These are phyloP conservation scores for Macrophomina pseudophaseolina DNA, from an alignment of 2,329 filamentous ascomycete genomes.

Conservation along the genomic window DNA sequence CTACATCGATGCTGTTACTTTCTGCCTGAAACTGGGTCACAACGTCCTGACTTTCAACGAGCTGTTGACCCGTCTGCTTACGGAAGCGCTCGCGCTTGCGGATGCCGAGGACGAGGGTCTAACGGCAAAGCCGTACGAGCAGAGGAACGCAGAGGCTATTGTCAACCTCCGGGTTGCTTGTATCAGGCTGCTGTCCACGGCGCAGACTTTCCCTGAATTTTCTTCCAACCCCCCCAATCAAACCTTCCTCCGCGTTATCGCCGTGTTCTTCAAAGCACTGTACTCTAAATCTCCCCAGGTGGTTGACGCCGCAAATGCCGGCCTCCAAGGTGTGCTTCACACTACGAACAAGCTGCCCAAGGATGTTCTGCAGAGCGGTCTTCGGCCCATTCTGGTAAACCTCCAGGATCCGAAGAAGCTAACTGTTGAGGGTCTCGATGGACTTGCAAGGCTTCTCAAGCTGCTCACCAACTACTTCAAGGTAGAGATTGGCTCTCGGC, in stretches of 20 bases:
- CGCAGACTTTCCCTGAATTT: conserved; percentile 92
- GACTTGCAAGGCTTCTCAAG: conserved; percentile 84
- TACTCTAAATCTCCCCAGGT: conserved; percentile 93
- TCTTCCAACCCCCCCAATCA: conserved; percentile 73
- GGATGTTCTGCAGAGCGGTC: conserved; percentile 89
- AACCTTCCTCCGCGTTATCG: conserved; percentile 71
- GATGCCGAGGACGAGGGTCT: conserved; percentile 94
- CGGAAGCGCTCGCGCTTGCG: conserved; percentile 91
- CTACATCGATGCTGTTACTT: conserved; percentile 97
- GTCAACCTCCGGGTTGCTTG: conserved; percentile 91
- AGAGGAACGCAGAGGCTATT: conserved; percentile 93
- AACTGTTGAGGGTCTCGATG: conserved; percentile 86
- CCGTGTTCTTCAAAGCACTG: conserved; percentile 96
- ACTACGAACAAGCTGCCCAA: conserved; percentile 93
- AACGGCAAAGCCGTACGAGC: conserved; percentile 86
- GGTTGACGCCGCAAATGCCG: conserved; percentile 90
- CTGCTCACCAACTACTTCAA: conserved; percentile 98
- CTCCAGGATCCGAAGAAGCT: conserved; percentile 91
- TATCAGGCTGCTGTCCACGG: conserved; percentile 88
- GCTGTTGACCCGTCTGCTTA: conserved; percentile 82
- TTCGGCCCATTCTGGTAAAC: conserved; percentile 94
- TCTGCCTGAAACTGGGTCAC: conserved; percentile 86
- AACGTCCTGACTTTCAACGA: conserved; percentile 94
- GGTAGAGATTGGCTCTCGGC: conserved; percentile 89
- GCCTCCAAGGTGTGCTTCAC: conserved; percentile 83